Conservation (phyloP, 176 grass and related monocot genomes). For the Cymbopogon citratus region DNA sequence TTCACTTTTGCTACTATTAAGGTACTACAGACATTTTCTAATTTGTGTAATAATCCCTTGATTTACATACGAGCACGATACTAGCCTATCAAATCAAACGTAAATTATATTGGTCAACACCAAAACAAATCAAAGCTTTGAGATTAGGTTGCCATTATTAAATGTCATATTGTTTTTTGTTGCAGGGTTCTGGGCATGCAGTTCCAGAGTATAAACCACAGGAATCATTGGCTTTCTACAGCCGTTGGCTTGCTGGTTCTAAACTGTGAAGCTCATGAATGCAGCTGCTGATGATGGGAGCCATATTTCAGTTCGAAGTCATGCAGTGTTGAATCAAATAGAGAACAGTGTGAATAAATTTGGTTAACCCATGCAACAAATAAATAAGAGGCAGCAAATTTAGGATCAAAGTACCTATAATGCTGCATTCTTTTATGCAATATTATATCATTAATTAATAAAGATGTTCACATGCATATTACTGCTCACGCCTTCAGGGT, state of each 20-base stretch:
- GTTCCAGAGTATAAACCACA: conserved; percentile 84
- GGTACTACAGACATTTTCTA: conserved; percentile 34
- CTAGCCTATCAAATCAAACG: background rate
- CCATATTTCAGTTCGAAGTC: conserved; percentile 12
- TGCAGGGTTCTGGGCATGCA: conserved; percentile 74
- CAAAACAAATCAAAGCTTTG: background rate
- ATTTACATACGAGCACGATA: background rate
- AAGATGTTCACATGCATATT: too few species aligned
- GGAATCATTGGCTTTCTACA: conserved; percentile 71
- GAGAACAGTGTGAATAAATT: background rate
- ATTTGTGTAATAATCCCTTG: background rate
- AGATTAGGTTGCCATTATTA: background rate
- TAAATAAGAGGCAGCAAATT: background rate
- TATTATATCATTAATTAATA: too few species aligned
- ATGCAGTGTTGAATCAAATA: background rate
- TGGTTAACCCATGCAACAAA: background rate
- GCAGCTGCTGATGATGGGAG: background rate
- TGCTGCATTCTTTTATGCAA: too few species aligned
- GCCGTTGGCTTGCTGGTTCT: conserved; percentile 54
- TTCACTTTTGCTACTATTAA: conserved; percentile 93
- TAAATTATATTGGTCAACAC: background rate
- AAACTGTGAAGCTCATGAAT: conserved; percentile 40
- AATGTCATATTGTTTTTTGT: background rate
- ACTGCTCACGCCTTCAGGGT: too few species aligned
- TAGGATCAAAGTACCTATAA: background rate